Evolutionary conservation across 192 early-diverging fungal species (phyloP).

Genomic region (Dispira simplex): DNA sequence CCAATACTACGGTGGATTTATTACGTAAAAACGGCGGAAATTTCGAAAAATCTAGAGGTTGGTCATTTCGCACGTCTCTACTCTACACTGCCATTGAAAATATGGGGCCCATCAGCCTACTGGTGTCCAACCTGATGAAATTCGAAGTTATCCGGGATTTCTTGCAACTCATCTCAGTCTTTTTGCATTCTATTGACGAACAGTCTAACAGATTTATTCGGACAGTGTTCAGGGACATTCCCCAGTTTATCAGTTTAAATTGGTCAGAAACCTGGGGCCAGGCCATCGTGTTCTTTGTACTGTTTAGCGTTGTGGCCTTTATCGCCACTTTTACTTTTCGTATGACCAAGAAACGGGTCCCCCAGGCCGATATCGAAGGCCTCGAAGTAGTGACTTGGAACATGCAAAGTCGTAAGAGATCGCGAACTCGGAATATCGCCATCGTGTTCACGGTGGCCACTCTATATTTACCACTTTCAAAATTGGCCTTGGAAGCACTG

Average conservation of each 20-base stretch:
- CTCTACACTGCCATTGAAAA: background rate
- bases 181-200: constrained; percentile 20
- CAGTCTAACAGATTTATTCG: constrained; percentile 20
- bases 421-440: constrained; percentile 13
- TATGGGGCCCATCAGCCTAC: constrained; percentile 10
- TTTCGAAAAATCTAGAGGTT: background rate
- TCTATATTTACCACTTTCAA: constrained; percentile 28
- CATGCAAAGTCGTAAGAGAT: constrained; percentile 17
- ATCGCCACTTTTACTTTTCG: constrained; percentile 11
- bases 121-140: constrained; percentile 22
- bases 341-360: constrained; percentile 1
- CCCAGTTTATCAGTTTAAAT: constrained; percentile 21
- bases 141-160: constrained; percentile 25
- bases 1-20: background rate
- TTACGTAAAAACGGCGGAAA: constrained; percentile 1
- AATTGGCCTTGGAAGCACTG: constrained; percentile 29
- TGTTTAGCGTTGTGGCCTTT: constrained; percentile 18
- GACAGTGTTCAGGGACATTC: constrained; percentile 20
- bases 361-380: constrained; percentile 7
- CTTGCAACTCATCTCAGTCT: constrained; percentile 22
- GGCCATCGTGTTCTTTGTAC: constrained; percentile 22
- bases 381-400: constrained; percentile 13
- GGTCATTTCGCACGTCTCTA: background rate
- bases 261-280: constrained; percentile 29
- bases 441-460: constrained; percentile 25